A percentile compares a stretch with the other conserved stretches of the same genome.
These are phyloP conservation scores for bread wheat (Triticum aestivum) DNA, from an alignment of 176 grass and related monocot species.

Conservation along the genomic window IWGSC_CS_RefSeq_v2.1 NC_057799.1:641661416-641661915, in stretches of 20 bases:
- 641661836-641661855: constrained; percentile 1
- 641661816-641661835: neutral
- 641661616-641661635: neutral
- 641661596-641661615: neutral
- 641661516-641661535: neutral
- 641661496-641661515: neutral
- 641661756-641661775: constrained; percentile 38
- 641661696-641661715: constrained; percentile 46
- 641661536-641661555: neutral
- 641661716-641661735: constrained; percentile 44
- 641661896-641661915: neutral
- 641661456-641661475: neutral
- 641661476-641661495: neutral
- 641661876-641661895: neutral
- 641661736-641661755: constrained; percentile 50
- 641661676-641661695: constrained; percentile 27
- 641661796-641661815: neutral
- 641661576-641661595: neutral
- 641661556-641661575: neutral
- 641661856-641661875: neutral
- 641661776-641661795: constrained; percentile 24
- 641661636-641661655: neutral
- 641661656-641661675: neutral
- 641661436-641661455: neutral
- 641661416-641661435: neutral